Evolutionary conservation across 139 green algal species (phyloP), one percentile per base, ranked within the genome.

Genomic region (Deuterostichococcus epilithicus): DNA sequence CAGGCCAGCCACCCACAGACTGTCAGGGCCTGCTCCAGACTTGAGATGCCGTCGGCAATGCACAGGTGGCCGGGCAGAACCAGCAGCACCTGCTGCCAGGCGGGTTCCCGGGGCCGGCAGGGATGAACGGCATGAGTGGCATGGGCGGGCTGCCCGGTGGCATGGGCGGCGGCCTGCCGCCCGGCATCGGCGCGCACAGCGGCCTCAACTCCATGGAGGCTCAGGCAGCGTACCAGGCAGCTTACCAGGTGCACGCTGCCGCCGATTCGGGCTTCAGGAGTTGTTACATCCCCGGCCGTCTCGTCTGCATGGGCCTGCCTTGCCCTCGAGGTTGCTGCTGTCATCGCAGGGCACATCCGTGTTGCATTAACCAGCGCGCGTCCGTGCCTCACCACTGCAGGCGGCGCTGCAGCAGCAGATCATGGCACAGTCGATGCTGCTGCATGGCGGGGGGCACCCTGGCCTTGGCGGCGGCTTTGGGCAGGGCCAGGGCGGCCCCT

Each of bases 141-240:
- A 36, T 35, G 36, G 22, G 47, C 63, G 74, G 72, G 67, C 35
- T n/a, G 45, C 30, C 45, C 36, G 45, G 34, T 5, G 30, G 37
- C 32, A 58, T 26, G 34, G 6, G 45, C 72, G 15, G 30, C n/a
- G 30, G 35, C 36, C 0, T 47, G 37, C 36, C 36, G 30, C 1
- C 34, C 22, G 74, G 74, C 2, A 23, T 45, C 25, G 63, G 65
- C 20, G 39, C 70, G 38, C 65, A 65, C 5, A 44, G 72, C 39
- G 37, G 63, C n/a, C 42, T 67, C 33, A 47, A 76, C 35, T 87
- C 84, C 28, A 65, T 93, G 3, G 90, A 97, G 72, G 95, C 95
- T 75, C 89, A 95, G 82, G 92, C 90, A 47, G 93, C 92, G 0
- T 97, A 97, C 76, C 86, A 93, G 79, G 92, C 92, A 34, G 93